Percentiles rank a stretch among this genome's conserved stretches.
Evolutionary conservation across 352 stramenopile genomes (phyloP).

Genomic region (Elongisporangium prolatum): DNA sequence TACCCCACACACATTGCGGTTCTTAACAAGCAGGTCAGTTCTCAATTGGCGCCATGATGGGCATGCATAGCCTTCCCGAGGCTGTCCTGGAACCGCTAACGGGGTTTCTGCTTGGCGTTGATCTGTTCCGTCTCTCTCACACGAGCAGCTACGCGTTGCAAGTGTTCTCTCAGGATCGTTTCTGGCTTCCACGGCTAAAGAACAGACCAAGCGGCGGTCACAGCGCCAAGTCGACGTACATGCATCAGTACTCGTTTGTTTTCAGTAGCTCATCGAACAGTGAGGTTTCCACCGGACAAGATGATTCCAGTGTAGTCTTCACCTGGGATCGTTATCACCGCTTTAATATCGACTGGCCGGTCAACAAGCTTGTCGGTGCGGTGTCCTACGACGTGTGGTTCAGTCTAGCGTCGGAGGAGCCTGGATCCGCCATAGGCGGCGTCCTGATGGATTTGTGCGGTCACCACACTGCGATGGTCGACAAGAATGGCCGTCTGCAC

Average conservation of each 20-base stretch:
- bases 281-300: constrained; percentile 7
- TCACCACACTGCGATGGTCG: constrained; percentile 30
- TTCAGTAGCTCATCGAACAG: constrained; percentile 12
- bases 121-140: constrained; percentile 24
- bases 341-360: constrained; percentile 7
- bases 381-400: constrained; percentile 26
- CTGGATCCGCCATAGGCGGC: constrained; percentile 11
- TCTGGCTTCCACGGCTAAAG: constrained; percentile 13
- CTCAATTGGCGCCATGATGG: no score
- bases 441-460: constrained; percentile 39
- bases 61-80: no score
- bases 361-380: not conserved
- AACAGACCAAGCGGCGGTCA: not conserved
- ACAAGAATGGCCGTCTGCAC: constrained; percentile 29
- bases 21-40: no score
- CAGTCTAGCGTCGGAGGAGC: constrained; percentile 12
- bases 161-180: constrained; percentile 13
- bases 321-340: constrained; percentile 11
- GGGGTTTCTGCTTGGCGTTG: constrained; percentile 13
- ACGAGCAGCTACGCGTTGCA: constrained; percentile 11
- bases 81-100: not conserved
- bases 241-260: constrained; percentile 14
- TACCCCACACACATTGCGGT: no score
- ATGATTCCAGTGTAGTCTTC: constrained; percentile 11
- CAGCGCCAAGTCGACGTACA: not conserved